These are phyloP conservation scores for Mucuna pruriens DNA, from an alignment of 306 rosid species.

Conservation along the genomic window DNA sequence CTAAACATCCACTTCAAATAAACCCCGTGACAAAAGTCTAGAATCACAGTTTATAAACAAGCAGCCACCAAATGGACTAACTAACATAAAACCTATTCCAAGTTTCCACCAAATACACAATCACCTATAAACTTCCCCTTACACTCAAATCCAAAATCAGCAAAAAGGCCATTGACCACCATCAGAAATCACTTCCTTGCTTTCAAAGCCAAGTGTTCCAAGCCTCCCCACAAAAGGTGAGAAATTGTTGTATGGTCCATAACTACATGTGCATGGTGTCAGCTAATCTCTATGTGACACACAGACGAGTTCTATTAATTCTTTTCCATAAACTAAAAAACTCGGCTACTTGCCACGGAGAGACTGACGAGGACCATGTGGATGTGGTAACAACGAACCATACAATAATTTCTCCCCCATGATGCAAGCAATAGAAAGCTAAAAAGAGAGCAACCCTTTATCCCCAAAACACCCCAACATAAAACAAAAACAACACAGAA, in stretches of 20 bases:
- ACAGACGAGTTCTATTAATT: not conserved
- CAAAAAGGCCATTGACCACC: conserved; percentile 3
- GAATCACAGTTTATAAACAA: not conserved
- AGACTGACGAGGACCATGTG: not conserved
- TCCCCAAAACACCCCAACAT: conserved; percentile 18
- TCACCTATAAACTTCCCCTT: conserved; percentile 23
- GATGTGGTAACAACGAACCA: not conserved
- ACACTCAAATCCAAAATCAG: conserved; percentile 31
- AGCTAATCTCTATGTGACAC: not conserved
- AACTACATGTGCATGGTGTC: not conserved
- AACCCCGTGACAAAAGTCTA: not conserved
- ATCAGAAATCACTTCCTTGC: conserved; percentile 32
- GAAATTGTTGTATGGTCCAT: not conserved
- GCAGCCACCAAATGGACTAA: conserved; percentile 4
- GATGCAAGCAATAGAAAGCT: not conserved
- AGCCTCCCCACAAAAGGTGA: not conserved
- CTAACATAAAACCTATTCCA: not conserved
- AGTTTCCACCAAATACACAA: conserved; percentile 21
- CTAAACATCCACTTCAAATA: conserved; percentile 9
- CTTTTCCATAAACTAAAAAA: not conserved
- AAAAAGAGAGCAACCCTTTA: not conserved
- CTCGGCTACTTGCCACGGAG: not conserved
- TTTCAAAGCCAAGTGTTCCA: conserved; percentile 16
- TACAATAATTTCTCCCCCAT: not conserved
- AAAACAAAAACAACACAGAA: not conserved